A percentile compares a stretch with the other conserved stretches of the same genome.
Evolutionary conservation across 306 rosid genomes (phyloP).

Genomic region (Myrica gale): DNA sequence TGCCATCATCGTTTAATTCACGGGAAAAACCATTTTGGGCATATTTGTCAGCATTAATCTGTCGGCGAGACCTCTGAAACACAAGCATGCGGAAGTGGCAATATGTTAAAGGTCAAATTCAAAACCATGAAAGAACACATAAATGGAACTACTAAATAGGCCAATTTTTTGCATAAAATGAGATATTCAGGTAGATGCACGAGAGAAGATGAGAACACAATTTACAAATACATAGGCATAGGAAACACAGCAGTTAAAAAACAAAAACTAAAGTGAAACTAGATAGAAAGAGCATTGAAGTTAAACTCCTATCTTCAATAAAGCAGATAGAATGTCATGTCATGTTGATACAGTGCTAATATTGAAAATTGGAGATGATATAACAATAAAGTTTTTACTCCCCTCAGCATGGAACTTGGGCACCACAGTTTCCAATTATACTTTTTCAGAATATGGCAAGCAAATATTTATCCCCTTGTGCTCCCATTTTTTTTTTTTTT

Average conservation of each 20-base stretch:
- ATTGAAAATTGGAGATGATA: no score
- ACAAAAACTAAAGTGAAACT: not conserved
- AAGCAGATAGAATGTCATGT: not conserved
- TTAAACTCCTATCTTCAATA: not conserved
- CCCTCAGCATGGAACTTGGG: not conserved
- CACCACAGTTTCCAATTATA: not conserved
- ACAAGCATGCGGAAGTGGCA: constrained; percentile 16
- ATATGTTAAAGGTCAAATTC: constrained; percentile 15
- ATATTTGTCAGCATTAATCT: constrained; percentile 43
- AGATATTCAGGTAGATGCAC: constrained; percentile 10
- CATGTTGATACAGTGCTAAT: not conserved
- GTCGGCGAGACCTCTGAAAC: constrained; percentile 53
- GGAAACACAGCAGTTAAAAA: not conserved
- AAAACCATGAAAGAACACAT: not conserved
- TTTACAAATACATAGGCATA: not conserved
- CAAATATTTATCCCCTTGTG: not conserved
- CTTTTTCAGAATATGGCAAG: not conserved
- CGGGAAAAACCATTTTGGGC: constrained; percentile 36
- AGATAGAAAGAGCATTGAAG: no score
- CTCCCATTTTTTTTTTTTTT: not conserved
- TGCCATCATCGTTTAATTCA: constrained; percentile 24
- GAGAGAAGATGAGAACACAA: constrained; percentile 9
- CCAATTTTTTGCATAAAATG: constrained; percentile 7
- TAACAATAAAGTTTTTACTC: no score
- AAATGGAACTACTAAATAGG: constrained; percentile 12